Evolutionary conservation across 306 rosid species (phyloP).

Genomic region (Citrullus colocynthis): DNA sequence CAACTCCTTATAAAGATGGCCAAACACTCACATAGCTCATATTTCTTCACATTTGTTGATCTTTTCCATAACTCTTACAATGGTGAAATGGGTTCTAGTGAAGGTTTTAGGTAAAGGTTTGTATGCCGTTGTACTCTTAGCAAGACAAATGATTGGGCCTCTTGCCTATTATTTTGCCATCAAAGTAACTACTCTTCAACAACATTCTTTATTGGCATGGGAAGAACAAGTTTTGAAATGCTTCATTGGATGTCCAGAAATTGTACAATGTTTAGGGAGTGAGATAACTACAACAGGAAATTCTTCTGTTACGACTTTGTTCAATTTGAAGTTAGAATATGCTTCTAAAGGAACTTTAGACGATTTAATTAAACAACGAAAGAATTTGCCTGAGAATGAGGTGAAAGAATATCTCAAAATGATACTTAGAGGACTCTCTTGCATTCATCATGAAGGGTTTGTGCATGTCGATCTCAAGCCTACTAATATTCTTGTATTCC

Average conservation of each 20-base stretch:
- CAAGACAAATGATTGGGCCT: background rate
- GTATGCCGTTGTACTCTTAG: background rate
- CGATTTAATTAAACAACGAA: background rate
- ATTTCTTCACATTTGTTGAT: too few species aligned
- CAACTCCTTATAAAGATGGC: too few species aligned
- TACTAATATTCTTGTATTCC: background rate
- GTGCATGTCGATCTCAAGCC: background rate
- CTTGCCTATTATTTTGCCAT: background rate
- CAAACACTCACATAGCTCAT: too few species aligned
- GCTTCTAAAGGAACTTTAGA: background rate
- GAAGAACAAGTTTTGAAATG: background rate
- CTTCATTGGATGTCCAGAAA: background rate
- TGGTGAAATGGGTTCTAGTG: background rate
- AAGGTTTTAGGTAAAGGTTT: background rate
- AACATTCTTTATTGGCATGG: background rate
- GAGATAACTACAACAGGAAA: background rate
- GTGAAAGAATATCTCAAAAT: background rate
- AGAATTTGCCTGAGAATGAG: background rate
- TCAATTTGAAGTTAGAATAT: background rate
- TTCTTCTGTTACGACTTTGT: background rate
- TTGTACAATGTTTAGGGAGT: background rate
- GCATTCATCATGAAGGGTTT: background rate
- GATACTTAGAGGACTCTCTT: background rate
- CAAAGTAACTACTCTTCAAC: background rate
- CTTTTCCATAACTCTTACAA: too few species aligned